Evolutionary conservation across 208 protist genomes (phyloP).

Genomic region (Trypanosoma grayi): DNA sequence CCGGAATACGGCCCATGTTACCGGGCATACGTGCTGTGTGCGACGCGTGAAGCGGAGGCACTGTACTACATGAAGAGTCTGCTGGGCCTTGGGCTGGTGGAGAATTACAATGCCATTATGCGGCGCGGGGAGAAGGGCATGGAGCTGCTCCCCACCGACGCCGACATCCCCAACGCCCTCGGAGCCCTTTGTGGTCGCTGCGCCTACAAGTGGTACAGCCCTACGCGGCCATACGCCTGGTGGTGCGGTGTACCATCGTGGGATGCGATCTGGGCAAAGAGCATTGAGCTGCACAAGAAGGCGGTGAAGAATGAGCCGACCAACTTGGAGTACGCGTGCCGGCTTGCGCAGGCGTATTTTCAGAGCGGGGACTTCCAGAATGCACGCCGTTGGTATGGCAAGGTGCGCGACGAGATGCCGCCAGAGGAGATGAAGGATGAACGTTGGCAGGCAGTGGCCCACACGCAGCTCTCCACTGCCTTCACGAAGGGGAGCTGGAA

Average conservation of each 20-base stretch:
- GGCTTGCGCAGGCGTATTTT: slow-evolving; percentile 81
- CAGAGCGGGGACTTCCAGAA: slow-evolving; percentile 67
- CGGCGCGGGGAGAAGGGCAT: slow-evolving; percentile 54
- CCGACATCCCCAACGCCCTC: slow-evolving; percentile 71
- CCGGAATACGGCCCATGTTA: slow-evolving; percentile 80
- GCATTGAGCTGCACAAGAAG: slow-evolving; percentile 56
- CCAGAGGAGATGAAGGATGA: slow-evolving; percentile 70
- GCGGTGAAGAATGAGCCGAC: slow-evolving; percentile 61
- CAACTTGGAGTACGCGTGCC: slow-evolving; percentile 79
- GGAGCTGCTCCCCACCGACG: slow-evolving; percentile 62
- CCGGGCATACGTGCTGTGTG: slow-evolving; percentile 78
- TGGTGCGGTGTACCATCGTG: slow-evolving; percentile 55
- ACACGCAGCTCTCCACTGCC: slow-evolving; percentile 78
- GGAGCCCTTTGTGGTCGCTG: slow-evolving; percentile 75
- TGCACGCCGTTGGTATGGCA: slow-evolving; percentile 77
- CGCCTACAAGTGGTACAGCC: slow-evolving; percentile 69
- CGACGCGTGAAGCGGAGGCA: slow-evolving; percentile 68
- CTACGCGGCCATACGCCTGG: slow-evolving; percentile 48
- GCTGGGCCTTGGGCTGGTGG: slow-evolving; percentile 59
- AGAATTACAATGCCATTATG: slow-evolving; percentile 86
- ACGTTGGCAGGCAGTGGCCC: slow-evolving; percentile 73
- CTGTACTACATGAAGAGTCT: slow-evolving; percentile 79
- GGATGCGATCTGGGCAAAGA: slow-evolving; percentile 44
- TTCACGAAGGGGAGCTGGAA: slow-evolving; percentile 80
- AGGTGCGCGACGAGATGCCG: slow-evolving; percentile 83